phyloP scores from a whole-genome alignment of 116 monocot genomes.

The Phalaenopsis hybrid region DNA sequence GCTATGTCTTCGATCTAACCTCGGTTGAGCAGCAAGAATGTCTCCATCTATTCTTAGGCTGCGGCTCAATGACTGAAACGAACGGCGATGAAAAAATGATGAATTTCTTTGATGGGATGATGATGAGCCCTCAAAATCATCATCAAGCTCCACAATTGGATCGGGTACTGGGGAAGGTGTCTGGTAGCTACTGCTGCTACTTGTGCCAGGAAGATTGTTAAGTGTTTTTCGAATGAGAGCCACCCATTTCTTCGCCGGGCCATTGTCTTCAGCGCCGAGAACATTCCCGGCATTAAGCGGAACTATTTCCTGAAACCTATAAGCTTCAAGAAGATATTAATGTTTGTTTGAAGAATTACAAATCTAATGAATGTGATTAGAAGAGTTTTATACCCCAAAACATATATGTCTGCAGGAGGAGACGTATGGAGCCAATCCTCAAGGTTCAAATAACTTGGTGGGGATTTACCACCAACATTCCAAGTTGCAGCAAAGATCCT shows the following conservation, averaged over 20 bases:
- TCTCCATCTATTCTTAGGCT: conserved; percentile 50
- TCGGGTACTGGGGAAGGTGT: conserved; percentile 40
- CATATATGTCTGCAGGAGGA: conserved; percentile 53
- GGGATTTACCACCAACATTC: conserved; percentile 55
- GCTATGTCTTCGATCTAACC: conserved; percentile 31
- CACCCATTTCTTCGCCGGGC: conserved; percentile 43
- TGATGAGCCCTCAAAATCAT: conserved; percentile 39
- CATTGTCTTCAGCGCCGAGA: conserved; percentile 43
- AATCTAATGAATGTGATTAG: not conserved
- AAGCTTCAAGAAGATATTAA: not conserved
- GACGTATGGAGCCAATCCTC: conserved; percentile 61
- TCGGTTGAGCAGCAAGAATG: conserved; percentile 29
- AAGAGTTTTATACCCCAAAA: conserved; percentile 32
- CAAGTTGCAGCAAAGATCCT: conserved; percentile 60
- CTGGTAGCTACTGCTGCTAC: conserved; percentile 26
- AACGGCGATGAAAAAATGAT: conserved; percentile 38
- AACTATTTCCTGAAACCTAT: conserved; percentile 50
- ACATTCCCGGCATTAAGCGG: conserved; percentile 51
- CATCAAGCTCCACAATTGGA: conserved; percentile 43
- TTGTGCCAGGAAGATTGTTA: conserved; percentile 34
- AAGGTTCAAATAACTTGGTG: conserved; percentile 40
- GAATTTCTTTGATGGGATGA: conserved; percentile 22
- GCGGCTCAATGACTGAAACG: conserved; percentile 32
- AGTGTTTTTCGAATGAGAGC: conserved; percentile 33
- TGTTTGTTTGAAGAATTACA: not conserved